A percentile compares a stretch with the other conserved stretches of the same genome.
Evolutionary conservation across 441 rosid species (phyloP).

Genomic region (Corymbia citriodora): DNA sequence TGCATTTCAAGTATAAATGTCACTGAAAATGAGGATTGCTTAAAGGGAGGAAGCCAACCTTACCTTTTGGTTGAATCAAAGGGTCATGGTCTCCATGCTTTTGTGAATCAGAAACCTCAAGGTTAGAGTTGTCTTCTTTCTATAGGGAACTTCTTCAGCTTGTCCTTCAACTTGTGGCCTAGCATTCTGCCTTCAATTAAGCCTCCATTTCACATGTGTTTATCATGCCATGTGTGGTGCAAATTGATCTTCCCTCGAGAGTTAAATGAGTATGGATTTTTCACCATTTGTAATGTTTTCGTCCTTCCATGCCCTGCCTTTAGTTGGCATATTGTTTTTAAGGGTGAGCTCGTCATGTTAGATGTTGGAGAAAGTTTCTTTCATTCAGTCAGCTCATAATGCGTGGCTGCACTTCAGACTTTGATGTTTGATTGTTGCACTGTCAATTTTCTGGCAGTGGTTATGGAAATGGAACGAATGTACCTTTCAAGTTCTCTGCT

Average conservation of each 20-base stretch:
- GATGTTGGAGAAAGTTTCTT: neutral
- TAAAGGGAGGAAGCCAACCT: constrained; percentile 48
- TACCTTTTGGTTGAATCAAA: constrained; percentile 70
- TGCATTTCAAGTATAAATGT: constrained; percentile 46
- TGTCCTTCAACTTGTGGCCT: neutral
- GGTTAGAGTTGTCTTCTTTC: constrained; percentile 25
- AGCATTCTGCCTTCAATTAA: neutral
- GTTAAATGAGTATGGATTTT: neutral
- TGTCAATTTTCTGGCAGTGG: constrained; percentile 48
- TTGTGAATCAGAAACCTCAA: constrained; percentile 67
- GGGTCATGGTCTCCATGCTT: constrained; percentile 86
- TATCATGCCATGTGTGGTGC: neutral
- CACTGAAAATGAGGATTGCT: constrained; percentile 47
- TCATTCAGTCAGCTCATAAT: neutral
- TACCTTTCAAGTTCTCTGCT: constrained; percentile 51
- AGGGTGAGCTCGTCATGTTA: neutral
- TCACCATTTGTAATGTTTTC: neutral
- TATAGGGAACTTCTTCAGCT: neutral
- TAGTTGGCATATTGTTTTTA: neutral
- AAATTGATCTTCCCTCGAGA: neutral
- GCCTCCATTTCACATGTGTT: neutral
- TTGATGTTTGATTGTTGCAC: neutral
- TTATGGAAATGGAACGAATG: constrained; percentile 67
- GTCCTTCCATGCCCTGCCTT: neutral
- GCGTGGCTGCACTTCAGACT: neutral